These are phyloP conservation scores for Zygnema circumcarinatum DNA, from an alignment of 139 green algal species.

Conservation along the genomic window DNA sequence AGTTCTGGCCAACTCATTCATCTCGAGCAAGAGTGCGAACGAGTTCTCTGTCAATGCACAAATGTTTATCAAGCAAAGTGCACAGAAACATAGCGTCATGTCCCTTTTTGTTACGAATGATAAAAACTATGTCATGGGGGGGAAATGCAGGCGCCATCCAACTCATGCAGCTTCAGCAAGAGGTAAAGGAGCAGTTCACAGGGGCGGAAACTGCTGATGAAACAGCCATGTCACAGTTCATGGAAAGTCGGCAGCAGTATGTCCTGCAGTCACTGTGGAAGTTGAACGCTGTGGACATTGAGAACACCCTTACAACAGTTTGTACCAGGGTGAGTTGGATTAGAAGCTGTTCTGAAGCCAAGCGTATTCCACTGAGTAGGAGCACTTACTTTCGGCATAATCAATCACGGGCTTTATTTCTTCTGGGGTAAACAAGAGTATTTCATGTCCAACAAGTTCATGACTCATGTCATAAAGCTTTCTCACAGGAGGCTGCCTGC, in stretches of 20 bases:
- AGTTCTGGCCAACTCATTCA: too few relatives aligned
- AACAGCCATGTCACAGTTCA: conserved; percentile 15
- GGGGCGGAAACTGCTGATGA: conserved; percentile 10
- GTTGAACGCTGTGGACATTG: conserved; percentile 53
- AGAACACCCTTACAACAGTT: conserved; percentile 45
- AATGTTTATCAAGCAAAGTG: too few relatives aligned
- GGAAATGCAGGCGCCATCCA: conserved; percentile 30
- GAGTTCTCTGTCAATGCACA: too few relatives aligned
- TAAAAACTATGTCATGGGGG: too few relatives aligned
- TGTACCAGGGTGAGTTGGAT: conserved; percentile 26
- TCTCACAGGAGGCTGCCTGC: too few relatives aligned
- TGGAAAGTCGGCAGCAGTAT: conserved; percentile 48
- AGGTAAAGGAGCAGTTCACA: conserved; percentile 34
- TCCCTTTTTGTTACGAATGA: too few relatives aligned
- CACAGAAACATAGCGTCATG: too few relatives aligned
- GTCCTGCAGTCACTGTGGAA: conserved; percentile 67
- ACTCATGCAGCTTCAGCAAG: conserved; percentile 33
- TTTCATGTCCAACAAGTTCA: too few relatives aligned
- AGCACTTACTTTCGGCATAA: conserved; percentile 14
- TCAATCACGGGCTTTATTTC: not conserved
- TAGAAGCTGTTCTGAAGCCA: conserved; percentile 59
- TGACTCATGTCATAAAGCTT: too few relatives aligned
- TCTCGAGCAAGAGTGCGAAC: too few relatives aligned
- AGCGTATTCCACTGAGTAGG: conserved; percentile 13
- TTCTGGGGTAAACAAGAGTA: too few relatives aligned